A percentile compares a stretch with the other conserved stretches of the same genome.
These are phyloP conservation scores for Nemania abortiva DNA, from an alignment of 2,329 filamentous ascomycete species.

Conservation along the genomic window DNA sequence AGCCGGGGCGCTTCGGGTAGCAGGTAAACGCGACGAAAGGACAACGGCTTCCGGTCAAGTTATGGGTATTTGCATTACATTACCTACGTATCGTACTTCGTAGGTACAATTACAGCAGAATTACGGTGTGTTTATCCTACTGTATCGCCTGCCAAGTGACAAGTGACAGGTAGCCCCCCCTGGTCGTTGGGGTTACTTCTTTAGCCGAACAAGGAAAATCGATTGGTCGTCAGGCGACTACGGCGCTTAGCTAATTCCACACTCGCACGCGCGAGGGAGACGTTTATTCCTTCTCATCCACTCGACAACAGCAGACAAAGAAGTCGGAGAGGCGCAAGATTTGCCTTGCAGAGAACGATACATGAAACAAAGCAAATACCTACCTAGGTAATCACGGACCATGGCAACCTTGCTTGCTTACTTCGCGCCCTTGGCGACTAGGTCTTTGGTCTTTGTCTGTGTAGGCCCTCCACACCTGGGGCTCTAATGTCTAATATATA, in stretches of 20 bases:
- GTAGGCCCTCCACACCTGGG: neutral
- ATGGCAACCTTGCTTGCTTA: conserved; percentile 9
- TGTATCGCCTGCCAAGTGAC: neutral
- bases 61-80: conserved; percentile 4
- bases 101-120: no score
- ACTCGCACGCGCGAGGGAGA: conserved; percentile 28
- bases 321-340: conserved; percentile 36
- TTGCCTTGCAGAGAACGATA: conserved; percentile 38
- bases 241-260: conserved; percentile 47
- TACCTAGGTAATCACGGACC: conserved; percentile 20
- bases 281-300: conserved; percentile 30
- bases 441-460: conserved; percentile 11
- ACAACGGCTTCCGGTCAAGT: conserved; percentile 4
- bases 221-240: conserved; percentile 46
- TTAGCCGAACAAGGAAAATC: conserved; percentile 39
- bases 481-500: conserved; percentile 20
- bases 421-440: conserved; percentile 16
- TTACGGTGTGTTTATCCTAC: neutral
- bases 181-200: conserved; percentile 14
- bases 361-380: conserved; percentile 35
- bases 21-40: neutral
- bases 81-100: no score
- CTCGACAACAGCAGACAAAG: conserved; percentile 43
- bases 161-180: neutral
- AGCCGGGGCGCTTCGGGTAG: conserved; percentile 13